Percentiles rank a stretch among this genome's conserved stretches.
Conservation (phyloP, 2,329 filamentous ascomycete genomes). For the Talaromyces verruculosus region DNA sequence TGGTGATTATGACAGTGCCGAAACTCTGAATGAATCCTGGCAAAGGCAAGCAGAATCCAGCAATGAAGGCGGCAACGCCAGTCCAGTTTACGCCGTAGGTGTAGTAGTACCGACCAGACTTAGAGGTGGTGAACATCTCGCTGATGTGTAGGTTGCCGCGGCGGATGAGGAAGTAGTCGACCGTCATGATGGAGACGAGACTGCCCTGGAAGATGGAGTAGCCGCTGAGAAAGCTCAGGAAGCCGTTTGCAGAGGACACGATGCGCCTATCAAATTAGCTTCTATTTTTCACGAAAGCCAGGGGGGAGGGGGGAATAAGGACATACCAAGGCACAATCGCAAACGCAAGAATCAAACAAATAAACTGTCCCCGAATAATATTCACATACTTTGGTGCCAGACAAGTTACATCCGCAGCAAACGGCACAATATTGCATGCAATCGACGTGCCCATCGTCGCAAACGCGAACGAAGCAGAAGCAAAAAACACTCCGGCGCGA, state of each 20-base stretch:
- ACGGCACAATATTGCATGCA: constrained; percentile 35
- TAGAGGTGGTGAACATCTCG: constrained; percentile 33
- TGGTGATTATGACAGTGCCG: constrained; percentile 20
- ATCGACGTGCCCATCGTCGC: constrained; percentile 28
- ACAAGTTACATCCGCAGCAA: constrained; percentile 38
- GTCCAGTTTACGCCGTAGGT: constrained; percentile 34
- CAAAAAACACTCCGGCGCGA: constrained; percentile 38
- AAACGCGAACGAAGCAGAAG: constrained; percentile 27
- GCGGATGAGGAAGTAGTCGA: constrained; percentile 38
- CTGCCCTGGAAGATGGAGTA: constrained; percentile 29
- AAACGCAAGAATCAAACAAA: constrained; percentile 35
- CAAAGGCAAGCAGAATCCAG: constrained; percentile 27
- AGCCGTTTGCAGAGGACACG: constrained; percentile 27
- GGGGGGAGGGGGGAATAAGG: neutral
- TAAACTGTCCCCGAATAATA: constrained; percentile 35
- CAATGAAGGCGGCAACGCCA: constrained; percentile 27
- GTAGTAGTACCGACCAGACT: constrained; percentile 35
- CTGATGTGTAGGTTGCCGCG: constrained; percentile 37
- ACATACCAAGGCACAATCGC: constrained; percentile 37
- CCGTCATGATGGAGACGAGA: constrained; percentile 32
- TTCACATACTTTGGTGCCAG: constrained; percentile 35
- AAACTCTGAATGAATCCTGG: constrained; percentile 27
- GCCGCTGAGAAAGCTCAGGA: constrained; percentile 27
- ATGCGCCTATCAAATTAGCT: constrained; percentile 23
- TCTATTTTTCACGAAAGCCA: neutral